Percentiles rank a stretch among this genome's conserved stretches.
These are phyloP conservation scores for Holtermannia corniformis DNA, from an alignment of 768 basidiomycete genomes.

Conservation along the genomic window DNA sequence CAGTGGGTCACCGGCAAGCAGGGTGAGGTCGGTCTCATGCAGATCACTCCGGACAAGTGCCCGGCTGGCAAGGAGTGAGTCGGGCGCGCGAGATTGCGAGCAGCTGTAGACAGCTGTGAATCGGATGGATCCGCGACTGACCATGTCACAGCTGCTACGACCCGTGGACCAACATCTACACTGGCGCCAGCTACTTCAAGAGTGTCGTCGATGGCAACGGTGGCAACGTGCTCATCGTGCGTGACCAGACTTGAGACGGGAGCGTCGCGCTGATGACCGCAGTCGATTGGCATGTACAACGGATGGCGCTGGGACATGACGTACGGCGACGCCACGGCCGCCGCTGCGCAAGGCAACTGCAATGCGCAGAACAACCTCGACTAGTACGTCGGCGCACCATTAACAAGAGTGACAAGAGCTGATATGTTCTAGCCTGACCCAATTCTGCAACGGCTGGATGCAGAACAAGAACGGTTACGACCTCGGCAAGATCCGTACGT, in stretches of 20 bases:
- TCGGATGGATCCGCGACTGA: neutral
- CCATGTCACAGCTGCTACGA: neutral
- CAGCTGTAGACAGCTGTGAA: slow-evolving; percentile 39
- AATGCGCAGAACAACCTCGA: slow-evolving; percentile 76
- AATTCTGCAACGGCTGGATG: slow-evolving; percentile 35
- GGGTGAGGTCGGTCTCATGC: slow-evolving; percentile 81
- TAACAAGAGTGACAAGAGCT: too few relatives aligned
- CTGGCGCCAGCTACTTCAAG: slow-evolving; percentile 32
- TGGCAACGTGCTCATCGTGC: slow-evolving; percentile 29
- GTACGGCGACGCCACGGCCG: slow-evolving; percentile 43
- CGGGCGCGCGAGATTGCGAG: neutral
- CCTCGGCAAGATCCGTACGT: slow-evolving; percentile 30
- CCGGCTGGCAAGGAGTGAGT: slow-evolving; percentile 12
- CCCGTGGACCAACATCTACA: slow-evolving; percentile 42
- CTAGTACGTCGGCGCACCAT: slow-evolving; percentile 43
- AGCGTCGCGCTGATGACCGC: slow-evolving; percentile 49
- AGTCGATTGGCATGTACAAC: slow-evolving; percentile 57
- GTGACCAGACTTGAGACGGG: neutral
- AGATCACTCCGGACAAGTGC: slow-evolving; percentile 74
- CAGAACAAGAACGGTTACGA: slow-evolving; percentile 27
- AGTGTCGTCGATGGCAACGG: slow-evolving; percentile 20
- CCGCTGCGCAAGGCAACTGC: slow-evolving; percentile 44
- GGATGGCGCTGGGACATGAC: slow-evolving; percentile 39
- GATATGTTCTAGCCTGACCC: slow-evolving; percentile 17
- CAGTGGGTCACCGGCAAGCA: slow-evolving; percentile 57